Conservation (phyloP, 192 early-diverging fungal genomes). For the Phycomyces blakesleeanus region DNA sequence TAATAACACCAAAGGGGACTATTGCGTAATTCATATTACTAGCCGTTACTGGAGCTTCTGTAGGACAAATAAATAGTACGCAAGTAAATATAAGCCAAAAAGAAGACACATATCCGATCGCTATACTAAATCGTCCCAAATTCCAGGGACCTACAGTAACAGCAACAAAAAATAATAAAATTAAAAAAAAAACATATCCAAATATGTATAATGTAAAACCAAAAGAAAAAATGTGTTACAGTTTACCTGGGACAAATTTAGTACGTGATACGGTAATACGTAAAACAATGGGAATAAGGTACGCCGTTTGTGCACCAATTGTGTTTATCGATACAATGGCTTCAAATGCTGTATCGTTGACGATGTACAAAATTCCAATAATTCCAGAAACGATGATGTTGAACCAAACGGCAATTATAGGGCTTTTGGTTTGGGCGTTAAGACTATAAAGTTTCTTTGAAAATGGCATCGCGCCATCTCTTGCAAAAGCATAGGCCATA, state of each 20-base stretch:
- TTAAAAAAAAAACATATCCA: too few relatives aligned
- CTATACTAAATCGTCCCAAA: slow-evolving; percentile 40
- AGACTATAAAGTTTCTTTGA: slow-evolving; percentile 43
- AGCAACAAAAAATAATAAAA: too few relatives aligned
- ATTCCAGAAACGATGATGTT: slow-evolving; percentile 46
- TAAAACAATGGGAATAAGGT: slow-evolving; percentile 46
- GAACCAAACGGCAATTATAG: slow-evolving; percentile 50
- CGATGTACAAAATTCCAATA: slow-evolving; percentile 46
- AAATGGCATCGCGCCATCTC: slow-evolving; percentile 52
- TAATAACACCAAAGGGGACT: slow-evolving; percentile 40
- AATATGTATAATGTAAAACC: too few relatives aligned
- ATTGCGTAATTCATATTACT: slow-evolving; percentile 40
- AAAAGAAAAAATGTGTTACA: too few relatives aligned
- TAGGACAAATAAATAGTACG: slow-evolving; percentile 37
- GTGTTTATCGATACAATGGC: slow-evolving; percentile 57
- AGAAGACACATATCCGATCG: slow-evolving; percentile 34
- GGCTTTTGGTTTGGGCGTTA: slow-evolving; percentile 38
- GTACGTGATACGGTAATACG: slow-evolving; percentile 41
- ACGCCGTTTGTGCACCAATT: slow-evolving; percentile 47
- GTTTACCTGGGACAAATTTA: slow-evolving; percentile 34
- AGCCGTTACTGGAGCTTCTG: slow-evolving; percentile 33
- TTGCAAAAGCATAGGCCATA: slow-evolving; percentile 56
- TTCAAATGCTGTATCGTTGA: slow-evolving; percentile 42
- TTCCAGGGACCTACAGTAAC: slow-evolving; percentile 41
- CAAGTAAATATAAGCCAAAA: slow-evolving; percentile 42